Base-by-base conservation (phyloP, 345 rosid species). In the Moringa oleifera region DNA sequence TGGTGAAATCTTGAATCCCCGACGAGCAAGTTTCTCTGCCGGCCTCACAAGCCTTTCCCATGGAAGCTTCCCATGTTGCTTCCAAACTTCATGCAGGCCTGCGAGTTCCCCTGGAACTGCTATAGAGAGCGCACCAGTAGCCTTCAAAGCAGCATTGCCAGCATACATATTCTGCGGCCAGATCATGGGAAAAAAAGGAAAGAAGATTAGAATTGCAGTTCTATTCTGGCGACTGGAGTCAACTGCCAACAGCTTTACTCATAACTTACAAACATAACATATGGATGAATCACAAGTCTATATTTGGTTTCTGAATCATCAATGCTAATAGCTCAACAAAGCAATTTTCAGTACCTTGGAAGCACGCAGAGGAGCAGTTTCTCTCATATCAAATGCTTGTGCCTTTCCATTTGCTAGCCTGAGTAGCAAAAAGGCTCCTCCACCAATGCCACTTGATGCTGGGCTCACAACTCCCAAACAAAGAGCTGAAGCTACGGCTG, bases 401-500 rank as follows among this genome's bases (percentile, higher is more conserved):
- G 67, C 62, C 10, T 65, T 60, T 8, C 82, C 86, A 63, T 23
- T 62, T 25, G 75, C 73, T 16, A 51, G 55, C 58, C 78, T 61
- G 25, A 81, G 51, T 11, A 86, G 23, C 77, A 72, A 78, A 55
- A 86, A 86, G 20, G 80, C 73, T 67, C 89, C 89, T 31, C 92
- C 92, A 2, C 92, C 89, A 12, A 81, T 58, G 55, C 88, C 88
- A 50, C 86, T 83, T 8, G 88, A 81, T 19, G 85, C 81, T 0
- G 88, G 69, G 70, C 79, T 78, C 15, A 83, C 85, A 53, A 86
- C 89, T n/a, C 87, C 93, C 63, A 76, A 66, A 65, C 89, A 86
- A 4, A 84, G 61, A 4, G 84, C 53, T 15, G 83, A 69, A 7
- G 85, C 93, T 9, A 81, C 85, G 0, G 89, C 67, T 6, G 85